Percentiles rank a stretch among this genome's conserved stretches.
phyloP scores from a whole-genome alignment of 75 land plant genomes.

The Ceratopteris richardii region DNA sequence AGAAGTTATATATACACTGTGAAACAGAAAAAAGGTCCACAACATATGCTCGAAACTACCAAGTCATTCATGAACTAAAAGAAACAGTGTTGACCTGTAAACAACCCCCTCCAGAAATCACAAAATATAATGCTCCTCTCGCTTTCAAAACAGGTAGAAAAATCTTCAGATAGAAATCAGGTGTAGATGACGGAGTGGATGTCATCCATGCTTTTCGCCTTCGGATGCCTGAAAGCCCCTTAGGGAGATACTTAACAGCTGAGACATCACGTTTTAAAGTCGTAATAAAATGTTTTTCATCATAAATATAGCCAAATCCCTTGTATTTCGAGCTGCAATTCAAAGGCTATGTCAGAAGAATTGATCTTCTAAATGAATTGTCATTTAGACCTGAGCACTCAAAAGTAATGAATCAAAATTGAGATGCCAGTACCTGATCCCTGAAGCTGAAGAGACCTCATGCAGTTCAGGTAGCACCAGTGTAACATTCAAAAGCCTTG shows the following conservation, averaged over 20 bases:
- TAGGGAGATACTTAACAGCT: slow-evolving; percentile 62
- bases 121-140: slow-evolving; percentile 50
- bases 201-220: slow-evolving; percentile 36
- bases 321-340: slow-evolving; percentile 60
- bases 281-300: slow-evolving; percentile 69
- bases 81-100: slow-evolving; percentile 57
- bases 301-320: slow-evolving; percentile 72
- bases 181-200: slow-evolving; percentile 35
- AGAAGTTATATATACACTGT: too few species aligned
- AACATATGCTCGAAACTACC: too few species aligned
- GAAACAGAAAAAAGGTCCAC: too few species aligned
- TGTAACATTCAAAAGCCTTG: slow-evolving; percentile 83
- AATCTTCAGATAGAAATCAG: slow-evolving; percentile 45
- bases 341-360: not conserved
- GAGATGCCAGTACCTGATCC: slow-evolving; percentile 60
- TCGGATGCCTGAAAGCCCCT: slow-evolving; percentile 32
- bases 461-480: slow-evolving; percentile 86
- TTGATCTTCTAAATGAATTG: too few species aligned
- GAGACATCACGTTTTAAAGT: slow-evolving; percentile 59
- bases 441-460: slow-evolving; percentile 41
- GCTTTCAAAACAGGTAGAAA: slow-evolving; percentile 52
- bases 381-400: too few species aligned
- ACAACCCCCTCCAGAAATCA: slow-evolving; percentile 71
- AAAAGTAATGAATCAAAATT: too few species aligned
- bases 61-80: too few species aligned